phyloP scores from a whole-genome alignment of 768 basidiomycete species.

The Podaxis sp. region DNA sequence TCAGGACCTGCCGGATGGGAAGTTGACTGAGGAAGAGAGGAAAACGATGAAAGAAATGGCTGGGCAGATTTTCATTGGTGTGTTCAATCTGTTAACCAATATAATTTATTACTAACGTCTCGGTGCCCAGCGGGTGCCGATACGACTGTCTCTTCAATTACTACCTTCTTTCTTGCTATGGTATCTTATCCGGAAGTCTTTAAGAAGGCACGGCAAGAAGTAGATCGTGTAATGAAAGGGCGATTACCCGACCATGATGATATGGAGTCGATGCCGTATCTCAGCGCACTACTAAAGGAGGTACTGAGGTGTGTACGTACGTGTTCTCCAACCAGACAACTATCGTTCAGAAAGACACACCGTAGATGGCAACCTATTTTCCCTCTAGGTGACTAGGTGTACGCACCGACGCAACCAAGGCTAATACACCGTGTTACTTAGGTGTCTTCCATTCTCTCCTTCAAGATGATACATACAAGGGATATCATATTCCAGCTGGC shows the following conservation, averaged over 20 bases:
- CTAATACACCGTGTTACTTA: constrained; percentile 31
- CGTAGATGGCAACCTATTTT: constrained; percentile 8
- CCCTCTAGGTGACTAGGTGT: not conserved
- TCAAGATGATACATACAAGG: constrained; percentile 15
- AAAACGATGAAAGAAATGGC: constrained; percentile 18
- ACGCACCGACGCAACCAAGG: constrained; percentile 4
- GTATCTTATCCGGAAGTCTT: constrained; percentile 29
- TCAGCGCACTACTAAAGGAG: constrained; percentile 20
- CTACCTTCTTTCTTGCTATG: constrained; percentile 17
- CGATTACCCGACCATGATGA: constrained; percentile 20
- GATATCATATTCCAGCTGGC: constrained; percentile 15
- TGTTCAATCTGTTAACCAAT: not conserved
- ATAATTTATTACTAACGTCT: not conserved
- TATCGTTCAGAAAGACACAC: not conserved
- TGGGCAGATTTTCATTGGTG: constrained; percentile 20
- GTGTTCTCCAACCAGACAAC: constrained; percentile 13
- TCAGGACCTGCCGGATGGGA: constrained; percentile 14
- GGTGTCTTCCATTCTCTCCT: constrained; percentile 21
- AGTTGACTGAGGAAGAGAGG: constrained; percentile 11
- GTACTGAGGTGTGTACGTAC: constrained; percentile 15
- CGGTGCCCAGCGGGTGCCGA: constrained; percentile 12
- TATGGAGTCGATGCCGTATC: constrained; percentile 19
- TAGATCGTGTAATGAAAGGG: constrained; percentile 30
- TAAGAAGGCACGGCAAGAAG: constrained; percentile 36
- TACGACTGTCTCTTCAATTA: constrained; percentile 10